These are phyloP conservation scores for Zoysia matrella DNA, from an alignment of 202 grass and related monocot genomes.

Conservation along the genomic window DNA sequence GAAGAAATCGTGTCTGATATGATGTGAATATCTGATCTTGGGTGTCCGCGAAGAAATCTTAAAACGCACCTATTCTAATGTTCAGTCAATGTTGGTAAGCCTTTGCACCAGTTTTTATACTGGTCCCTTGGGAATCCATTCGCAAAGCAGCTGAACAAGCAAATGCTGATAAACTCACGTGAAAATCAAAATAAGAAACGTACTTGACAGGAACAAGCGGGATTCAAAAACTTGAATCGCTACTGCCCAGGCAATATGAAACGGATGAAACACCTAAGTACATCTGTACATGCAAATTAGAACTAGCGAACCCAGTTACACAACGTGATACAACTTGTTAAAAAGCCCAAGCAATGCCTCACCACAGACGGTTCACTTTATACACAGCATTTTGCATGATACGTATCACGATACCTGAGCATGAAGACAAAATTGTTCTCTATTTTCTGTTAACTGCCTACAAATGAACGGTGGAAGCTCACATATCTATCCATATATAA, in stretches of 20 bases:
- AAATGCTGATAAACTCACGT: neutral
- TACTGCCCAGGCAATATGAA: neutral
- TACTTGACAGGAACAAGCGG: neutral
- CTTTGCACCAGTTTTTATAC: neutral
- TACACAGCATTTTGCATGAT: conserved; percentile 3
- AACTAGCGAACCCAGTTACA: neutral
- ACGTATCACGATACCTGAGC: neutral
- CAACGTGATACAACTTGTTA: neutral
- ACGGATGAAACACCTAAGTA: neutral
- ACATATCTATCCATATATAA: neutral
- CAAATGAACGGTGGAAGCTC: neutral
- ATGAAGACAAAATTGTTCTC: neutral
- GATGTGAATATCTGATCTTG: neutral
- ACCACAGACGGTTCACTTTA: neutral
- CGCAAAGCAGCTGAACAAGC: neutral
- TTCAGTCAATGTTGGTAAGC: neutral
- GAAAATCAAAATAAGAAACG: neutral
- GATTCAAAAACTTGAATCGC: neutral
- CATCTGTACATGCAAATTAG: neutral
- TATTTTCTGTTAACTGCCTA: neutral
- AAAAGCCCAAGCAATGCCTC: neutral
- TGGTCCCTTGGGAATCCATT: neutral
- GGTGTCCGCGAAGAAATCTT: neutral
- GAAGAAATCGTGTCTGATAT: neutral
- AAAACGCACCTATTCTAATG: neutral